These are phyloP conservation scores for Crithidia bombi DNA, from an alignment of 208 protist species.

Conservation along the genomic window DNA sequence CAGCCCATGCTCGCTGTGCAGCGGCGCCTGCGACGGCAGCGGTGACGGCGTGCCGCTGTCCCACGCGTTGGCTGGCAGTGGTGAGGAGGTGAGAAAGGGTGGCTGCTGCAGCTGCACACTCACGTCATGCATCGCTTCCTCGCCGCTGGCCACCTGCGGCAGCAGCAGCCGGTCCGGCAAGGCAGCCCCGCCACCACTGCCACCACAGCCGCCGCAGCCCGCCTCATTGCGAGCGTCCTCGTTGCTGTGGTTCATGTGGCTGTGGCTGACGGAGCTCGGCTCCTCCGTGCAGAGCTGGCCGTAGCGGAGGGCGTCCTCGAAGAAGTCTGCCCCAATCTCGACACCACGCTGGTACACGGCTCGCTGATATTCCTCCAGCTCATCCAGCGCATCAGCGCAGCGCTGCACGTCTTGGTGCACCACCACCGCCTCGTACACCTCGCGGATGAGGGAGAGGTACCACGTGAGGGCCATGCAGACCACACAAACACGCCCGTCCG, in stretches of 20 bases:
- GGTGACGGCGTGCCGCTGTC: background rate
- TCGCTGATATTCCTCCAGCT: conserved; percentile 43
- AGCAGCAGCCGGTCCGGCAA: conserved; percentile 1
- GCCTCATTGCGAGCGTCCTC: too few species aligned
- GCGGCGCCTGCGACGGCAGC: too few species aligned
- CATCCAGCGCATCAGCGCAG: conserved; percentile 49
- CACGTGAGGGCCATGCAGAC: conserved; percentile 63
- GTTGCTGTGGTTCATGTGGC: background rate
- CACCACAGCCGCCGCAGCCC: background rate
- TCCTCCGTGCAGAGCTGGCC: background rate
- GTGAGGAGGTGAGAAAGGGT: background rate
- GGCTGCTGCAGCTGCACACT: background rate
- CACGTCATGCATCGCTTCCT: conserved; percentile 4
- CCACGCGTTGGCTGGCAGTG: background rate
- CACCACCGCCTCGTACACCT: conserved; percentile 51
- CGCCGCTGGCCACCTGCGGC: conserved; percentile 3
- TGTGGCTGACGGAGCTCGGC: background rate
- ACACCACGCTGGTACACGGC: conserved; percentile 45
- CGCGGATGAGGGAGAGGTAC: conserved; percentile 54
- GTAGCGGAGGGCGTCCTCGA: conserved; percentile 16
- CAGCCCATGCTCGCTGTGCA: background rate
- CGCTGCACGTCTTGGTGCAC: conserved; percentile 50
- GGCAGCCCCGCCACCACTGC: background rate
- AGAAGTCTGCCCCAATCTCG: conserved; percentile 15
- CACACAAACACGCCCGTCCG: conserved; percentile 26